Evolutionary conservation across 306 rosid species (phyloP).

Genomic region (Quercus gilva): DNA sequence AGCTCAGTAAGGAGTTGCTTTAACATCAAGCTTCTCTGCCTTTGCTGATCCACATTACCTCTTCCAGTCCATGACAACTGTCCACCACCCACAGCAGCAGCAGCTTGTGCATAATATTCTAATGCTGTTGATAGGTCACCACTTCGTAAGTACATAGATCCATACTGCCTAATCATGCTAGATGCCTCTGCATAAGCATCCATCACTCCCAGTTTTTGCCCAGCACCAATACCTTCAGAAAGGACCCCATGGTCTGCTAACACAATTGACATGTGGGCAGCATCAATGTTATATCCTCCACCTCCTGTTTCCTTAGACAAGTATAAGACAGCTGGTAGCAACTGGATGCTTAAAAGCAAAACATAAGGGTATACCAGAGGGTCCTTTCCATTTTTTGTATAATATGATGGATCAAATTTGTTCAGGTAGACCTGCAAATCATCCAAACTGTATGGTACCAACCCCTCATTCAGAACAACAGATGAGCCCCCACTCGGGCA

Average conservation of each 20-base stretch:
- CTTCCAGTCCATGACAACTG: constrained; percentile 85
- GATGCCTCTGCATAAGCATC: constrained; percentile 93
- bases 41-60: constrained; percentile 79
- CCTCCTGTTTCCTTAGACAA: constrained; percentile 87
- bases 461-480: constrained; percentile 71
- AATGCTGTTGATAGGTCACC: constrained; percentile 72
- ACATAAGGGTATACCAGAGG: constrained; percentile 93
- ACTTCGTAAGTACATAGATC: constrained; percentile 71
- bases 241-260: constrained; percentile 91
- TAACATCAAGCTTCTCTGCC: constrained; percentile 94
- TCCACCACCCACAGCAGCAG: constrained; percentile 98
- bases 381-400: constrained; percentile 94
- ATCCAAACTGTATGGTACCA: constrained; percentile 86
- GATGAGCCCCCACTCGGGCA: constrained; percentile 70
- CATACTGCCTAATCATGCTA: constrained; percentile 80
- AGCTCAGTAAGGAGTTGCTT: constrained; percentile 93
- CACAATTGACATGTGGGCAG: constrained; percentile 84
- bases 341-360: constrained; percentile 89
- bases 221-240: constrained; percentile 72
- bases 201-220: constrained; percentile 82
- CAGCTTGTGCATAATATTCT: constrained; percentile 95
- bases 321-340: constrained; percentile 79
- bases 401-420: constrained; percentile 92
- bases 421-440: constrained; percentile 88
- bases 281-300: constrained; percentile 87